These are phyloP conservation scores for Sugiyamaella pinicola DNA, from an alignment of 1,139 yeast genomes.

Conservation along the genomic window DNA sequence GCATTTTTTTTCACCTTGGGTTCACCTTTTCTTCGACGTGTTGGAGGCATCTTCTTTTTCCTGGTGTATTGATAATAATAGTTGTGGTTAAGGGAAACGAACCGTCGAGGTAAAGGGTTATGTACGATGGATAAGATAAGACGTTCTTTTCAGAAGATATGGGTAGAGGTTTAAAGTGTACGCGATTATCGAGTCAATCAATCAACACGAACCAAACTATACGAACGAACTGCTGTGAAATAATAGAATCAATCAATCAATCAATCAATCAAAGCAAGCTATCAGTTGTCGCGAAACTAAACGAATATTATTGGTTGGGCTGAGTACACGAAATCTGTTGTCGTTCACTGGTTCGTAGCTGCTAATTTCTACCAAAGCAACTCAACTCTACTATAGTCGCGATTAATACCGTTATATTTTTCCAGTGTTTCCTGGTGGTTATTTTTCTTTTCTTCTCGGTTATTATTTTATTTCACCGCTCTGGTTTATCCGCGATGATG, in stretches of 20 bases:
- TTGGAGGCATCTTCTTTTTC: not conserved
- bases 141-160: not conserved
- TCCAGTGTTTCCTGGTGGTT: not conserved
- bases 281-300: no score
- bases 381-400: not conserved
- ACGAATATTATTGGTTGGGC: no score
- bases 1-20: slow-evolving; percentile 12
- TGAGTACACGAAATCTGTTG: no score
- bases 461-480: not conserved
- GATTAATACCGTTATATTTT: no score
- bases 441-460: not conserved
- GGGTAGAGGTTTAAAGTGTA: not conserved
- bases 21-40: slow-evolving; percentile 18
- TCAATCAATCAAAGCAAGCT: no score
- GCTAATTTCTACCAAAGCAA: no score
- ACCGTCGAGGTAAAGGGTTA: slow-evolving; percentile 2
- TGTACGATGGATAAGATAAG: slow-evolving; percentile 8
- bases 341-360: no score
- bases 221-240: not conserved
- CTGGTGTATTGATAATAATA: not conserved
- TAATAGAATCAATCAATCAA: no score
- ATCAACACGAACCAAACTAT: not conserved
- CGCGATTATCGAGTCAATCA: not conserved
- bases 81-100: slow-evolving; percentile 1
- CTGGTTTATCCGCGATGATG: not conserved